A percentile compares a stretch with the other conserved stretches of the same genome.
Evolutionary conservation across 2,329 filamentous ascomycete genomes (phyloP).

Genomic region (Arthroderma uncinatum): DNA sequence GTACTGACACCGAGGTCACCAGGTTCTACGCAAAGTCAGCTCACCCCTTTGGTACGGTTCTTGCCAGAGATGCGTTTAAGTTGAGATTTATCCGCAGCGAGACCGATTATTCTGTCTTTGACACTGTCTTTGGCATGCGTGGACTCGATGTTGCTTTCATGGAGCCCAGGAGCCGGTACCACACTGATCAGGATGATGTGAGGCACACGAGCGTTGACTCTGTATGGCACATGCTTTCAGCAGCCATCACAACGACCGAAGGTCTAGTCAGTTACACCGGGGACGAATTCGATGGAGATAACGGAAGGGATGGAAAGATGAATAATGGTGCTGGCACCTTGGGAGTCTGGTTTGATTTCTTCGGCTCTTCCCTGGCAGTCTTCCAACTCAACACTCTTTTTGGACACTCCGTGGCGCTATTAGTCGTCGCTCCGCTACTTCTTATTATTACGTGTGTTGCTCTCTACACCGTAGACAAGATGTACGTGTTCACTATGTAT

Average conservation of each 20-base stretch:
- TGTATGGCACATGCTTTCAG: conserved; percentile 92
- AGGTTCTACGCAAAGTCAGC: conserved; percentile 59
- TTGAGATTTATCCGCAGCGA: conserved; percentile 66
- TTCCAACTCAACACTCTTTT: conserved; percentile 75
- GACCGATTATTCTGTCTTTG: conserved; percentile 82
- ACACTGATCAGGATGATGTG: conserved; percentile 79
- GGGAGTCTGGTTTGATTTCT: conserved; percentile 90
- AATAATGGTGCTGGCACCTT: conserved; percentile 55
- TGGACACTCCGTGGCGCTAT: conserved; percentile 70
- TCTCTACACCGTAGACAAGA: conserved; percentile 62
- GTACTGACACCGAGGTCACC: conserved; percentile 77
- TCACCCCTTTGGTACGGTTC: conserved; percentile 72
- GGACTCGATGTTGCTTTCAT: conserved; percentile 90
- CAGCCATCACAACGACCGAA: conserved; percentile 62
- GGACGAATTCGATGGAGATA: conserved; percentile 51
- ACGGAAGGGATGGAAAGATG: conserved; percentile 49
- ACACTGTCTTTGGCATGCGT: conserved; percentile 64
- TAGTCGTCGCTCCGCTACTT: conserved; percentile 66
- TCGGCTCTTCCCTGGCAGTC: conserved; percentile 66
- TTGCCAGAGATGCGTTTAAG: conserved; percentile 76
- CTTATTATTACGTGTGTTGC: conserved; percentile 58
- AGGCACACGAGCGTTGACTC: conserved; percentile 56
- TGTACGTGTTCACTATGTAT: conserved; percentile 71
- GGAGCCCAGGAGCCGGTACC: conserved; percentile 73
- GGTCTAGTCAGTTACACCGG: conserved; percentile 58